Base-by-base conservation (phyloP, 2,329 filamentous ascomycete genomes). In the Arthrobotrys sphaeroides region DNA sequence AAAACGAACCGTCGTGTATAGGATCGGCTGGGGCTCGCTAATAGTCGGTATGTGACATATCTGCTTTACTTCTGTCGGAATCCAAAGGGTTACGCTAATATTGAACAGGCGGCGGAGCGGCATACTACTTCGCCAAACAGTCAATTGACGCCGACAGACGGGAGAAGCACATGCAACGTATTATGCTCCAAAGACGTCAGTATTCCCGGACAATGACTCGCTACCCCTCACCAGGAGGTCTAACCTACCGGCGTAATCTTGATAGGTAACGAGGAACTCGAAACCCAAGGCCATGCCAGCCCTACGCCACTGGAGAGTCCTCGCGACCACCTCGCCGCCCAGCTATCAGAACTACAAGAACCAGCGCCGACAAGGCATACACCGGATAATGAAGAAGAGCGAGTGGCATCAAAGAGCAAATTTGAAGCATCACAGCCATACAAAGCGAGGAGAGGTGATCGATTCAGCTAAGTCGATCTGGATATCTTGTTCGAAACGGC, bases 71-170 rank as follows among this genome's bases (percentile, higher is more conserved):
- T 73, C 80, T 49, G 80, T 59, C 38, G 20, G 38, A 55, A 75
- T 13, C 38, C 40, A 59, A 57, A 36, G 26, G 18, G 13, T 60
- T 4, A 47, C 24, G 49, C 18, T 26, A 33, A 42, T 9, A 22
- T 5, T 43, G 5, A 60, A 22, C 81, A 93, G 93, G 94, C 79
- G 95, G 94, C 81, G 95, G 89, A 78, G 92, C 90, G 77, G 93
- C 94, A 80, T 99, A 98, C 86, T 93, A 92, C 85, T 97, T 97
- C 82, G 95, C 95, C 78, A 99, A 99, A 87, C 88, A 89, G 81
- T 90, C 90, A 83, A 96, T 99, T 87, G 97, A 97, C 82, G 91
- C 91, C 79, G 93, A 97, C 83, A 91, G 94, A 78, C 86, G 88
- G 76, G 85, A 88, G 75, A 89, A 92, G 80, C 88, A 91, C 78